Percentiles rank a stretch among this genome's conserved stretches.
These are phyloP conservation scores for Diplosphaera chodatii DNA, from an alignment of 139 green algal species.

Conservation along the genomic window DNA sequence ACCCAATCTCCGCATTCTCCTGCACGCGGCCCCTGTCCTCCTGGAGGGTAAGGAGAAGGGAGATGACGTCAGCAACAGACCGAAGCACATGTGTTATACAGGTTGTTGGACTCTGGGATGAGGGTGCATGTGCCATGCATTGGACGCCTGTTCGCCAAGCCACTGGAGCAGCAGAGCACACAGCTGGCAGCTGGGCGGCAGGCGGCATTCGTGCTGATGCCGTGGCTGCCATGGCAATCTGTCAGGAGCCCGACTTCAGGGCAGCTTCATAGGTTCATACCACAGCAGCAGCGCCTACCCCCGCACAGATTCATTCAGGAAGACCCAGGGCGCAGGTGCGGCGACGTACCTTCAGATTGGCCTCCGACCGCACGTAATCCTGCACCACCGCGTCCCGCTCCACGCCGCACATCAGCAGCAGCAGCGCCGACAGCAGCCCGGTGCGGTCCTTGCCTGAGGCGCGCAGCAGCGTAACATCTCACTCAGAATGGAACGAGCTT, in stretches of 20 bases:
- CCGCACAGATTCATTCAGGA: too few species aligned
- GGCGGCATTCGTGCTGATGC: too few species aligned
- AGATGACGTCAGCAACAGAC: neutral
- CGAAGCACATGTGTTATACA: neutral
- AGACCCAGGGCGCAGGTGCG: neutral
- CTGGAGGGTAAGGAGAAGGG: neutral
- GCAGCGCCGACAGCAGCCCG: neutral
- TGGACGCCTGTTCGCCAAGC: too few species aligned
- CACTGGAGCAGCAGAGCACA: too few species aligned
- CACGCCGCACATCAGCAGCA: neutral
- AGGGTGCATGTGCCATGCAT: too few species aligned
- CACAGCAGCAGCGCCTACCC: neutral
- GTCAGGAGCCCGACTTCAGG: too few species aligned
- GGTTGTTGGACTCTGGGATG: neutral
- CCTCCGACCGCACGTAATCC: neutral
- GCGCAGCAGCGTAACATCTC: too few species aligned
- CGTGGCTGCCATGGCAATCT: too few species aligned
- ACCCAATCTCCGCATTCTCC: neutral
- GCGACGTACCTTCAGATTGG: neutral
- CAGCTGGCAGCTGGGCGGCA: too few species aligned
- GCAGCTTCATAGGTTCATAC: neutral
- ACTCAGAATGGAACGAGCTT: too few species aligned
- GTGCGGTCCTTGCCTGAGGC: constrained; percentile 1
- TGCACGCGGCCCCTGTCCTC: neutral
- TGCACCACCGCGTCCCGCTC: neutral